These are phyloP conservation scores for Neofusicoccum sp. DNA, from an alignment of 2,329 filamentous ascomycete species.

Conservation along the genomic window DNA sequence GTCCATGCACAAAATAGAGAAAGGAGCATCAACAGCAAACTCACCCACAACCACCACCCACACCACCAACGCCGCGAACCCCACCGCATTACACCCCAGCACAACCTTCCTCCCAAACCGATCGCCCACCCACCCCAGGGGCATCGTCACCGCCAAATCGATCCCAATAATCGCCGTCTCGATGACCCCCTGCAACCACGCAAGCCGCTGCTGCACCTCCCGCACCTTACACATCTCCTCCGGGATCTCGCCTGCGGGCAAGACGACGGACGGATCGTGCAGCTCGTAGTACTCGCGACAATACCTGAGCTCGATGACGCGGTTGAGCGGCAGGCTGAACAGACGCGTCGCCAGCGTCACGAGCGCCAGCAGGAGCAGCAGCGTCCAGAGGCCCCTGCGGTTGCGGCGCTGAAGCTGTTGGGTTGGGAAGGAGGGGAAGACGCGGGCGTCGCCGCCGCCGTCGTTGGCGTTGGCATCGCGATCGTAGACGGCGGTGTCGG, in stretches of 20 bases:
- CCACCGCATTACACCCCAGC: slow-evolving; percentile 34
- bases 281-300: slow-evolving; percentile 52
- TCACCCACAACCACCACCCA: slow-evolving; percentile 34
- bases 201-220: slow-evolving; percentile 51
- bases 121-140: slow-evolving; percentile 35
- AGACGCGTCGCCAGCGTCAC: slow-evolving; percentile 33
- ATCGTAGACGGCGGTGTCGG: too few relatives aligned
- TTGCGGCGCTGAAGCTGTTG: not conserved
- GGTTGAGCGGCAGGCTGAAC: slow-evolving; percentile 38
- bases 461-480: not conserved
- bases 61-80: slow-evolving; percentile 29
- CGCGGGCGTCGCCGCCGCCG: not conserved
- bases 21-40: slow-evolving; percentile 14
- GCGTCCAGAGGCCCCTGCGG: not conserved
- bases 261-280: slow-evolving; percentile 39
- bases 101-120: slow-evolving; percentile 29
- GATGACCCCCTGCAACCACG: slow-evolving; percentile 51
- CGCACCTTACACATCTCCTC: slow-evolving; percentile 57
- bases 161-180: slow-evolving; percentile 34
- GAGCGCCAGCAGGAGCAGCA: slow-evolving; percentile 33
- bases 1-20: not conserved
- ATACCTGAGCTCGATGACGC: slow-evolving; percentile 35
- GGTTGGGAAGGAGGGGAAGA: not conserved
- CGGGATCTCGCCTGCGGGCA: slow-evolving; percentile 41
- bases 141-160: slow-evolving; percentile 37